A percentile compares a stretch with the other conserved stretches of the same genome.
Evolutionary conservation across 2,329 filamentous ascomycete species (phyloP).

Genomic region (Fusarium euwallaceae): DNA sequence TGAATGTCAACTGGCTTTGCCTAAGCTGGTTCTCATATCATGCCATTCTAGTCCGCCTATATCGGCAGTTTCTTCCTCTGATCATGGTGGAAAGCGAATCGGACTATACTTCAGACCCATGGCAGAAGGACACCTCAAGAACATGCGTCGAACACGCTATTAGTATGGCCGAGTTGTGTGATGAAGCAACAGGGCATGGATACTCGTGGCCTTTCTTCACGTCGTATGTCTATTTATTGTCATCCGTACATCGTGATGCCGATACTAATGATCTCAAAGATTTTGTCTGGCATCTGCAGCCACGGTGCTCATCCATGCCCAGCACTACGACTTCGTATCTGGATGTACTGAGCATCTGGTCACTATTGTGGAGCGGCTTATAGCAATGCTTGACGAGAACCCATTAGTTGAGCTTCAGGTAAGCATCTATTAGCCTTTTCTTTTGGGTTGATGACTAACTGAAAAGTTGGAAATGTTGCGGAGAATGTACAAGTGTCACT

Average conservation of each 20-base stretch:
- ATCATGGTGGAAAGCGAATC: constrained; percentile 4
- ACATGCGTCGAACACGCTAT: constrained; percentile 21
- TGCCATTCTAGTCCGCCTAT: constrained; percentile 17
- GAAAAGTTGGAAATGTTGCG: constrained; percentile 21
- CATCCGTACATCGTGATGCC: not conserved
- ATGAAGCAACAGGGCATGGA: constrained; percentile 9
- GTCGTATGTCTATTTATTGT: constrained; percentile 4
- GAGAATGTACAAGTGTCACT: constrained; percentile 23
- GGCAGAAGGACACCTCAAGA: constrained; percentile 28
- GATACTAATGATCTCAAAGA: not conserved
- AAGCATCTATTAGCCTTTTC: not conserved
- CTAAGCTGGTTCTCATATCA: constrained; percentile 32
- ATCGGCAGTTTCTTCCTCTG: constrained; percentile 29
- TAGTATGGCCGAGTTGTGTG: constrained; percentile 10
- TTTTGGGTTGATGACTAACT: not conserved
- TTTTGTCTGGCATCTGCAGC: constrained; percentile 26
- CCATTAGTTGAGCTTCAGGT: constrained; percentile 19
- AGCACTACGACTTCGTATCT: constrained; percentile 12
- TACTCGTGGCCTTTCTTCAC: constrained; percentile 33
- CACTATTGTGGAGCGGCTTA: constrained; percentile 9
- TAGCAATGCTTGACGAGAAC: constrained; percentile 14
- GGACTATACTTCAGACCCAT: constrained; percentile 19
- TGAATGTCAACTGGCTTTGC: constrained; percentile 15
- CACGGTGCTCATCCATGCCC: constrained; percentile 25
- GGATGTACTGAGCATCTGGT: not conserved